These are phyloP conservation scores for Penicillium glabrum DNA, from an alignment of 2,329 filamentous ascomycete species.

Conservation along the genomic window DNA sequence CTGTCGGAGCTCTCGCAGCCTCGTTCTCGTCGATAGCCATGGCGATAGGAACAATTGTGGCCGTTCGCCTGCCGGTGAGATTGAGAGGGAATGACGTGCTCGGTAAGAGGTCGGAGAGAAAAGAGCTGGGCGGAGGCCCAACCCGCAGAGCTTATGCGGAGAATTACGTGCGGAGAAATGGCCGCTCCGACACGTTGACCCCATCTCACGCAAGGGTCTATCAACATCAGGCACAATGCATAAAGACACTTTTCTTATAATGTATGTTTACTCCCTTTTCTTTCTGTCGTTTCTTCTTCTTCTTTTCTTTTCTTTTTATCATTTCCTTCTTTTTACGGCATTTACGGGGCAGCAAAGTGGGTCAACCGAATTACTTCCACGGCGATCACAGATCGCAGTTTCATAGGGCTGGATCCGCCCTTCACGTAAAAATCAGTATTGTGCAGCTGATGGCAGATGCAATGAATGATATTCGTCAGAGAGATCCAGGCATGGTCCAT, in stretches of 20 bases:
- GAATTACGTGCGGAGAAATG: not conserved
- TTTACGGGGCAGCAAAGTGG: too few relatives aligned
- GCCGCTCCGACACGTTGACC: not conserved
- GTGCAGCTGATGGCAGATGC: too few relatives aligned
- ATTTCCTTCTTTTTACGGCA: too few relatives aligned
- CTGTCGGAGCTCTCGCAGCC: slow-evolving; percentile 16
- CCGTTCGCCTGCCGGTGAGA: not conserved
- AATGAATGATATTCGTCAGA: too few relatives aligned
- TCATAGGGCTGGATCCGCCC: too few relatives aligned
- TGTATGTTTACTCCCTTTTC: too few relatives aligned
- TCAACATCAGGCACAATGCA: not conserved
- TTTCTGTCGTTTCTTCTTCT: too few relatives aligned
- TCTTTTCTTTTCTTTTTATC: too few relatives aligned
- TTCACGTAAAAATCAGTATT: too few relatives aligned
- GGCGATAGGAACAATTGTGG: not conserved
- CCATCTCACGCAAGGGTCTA: not conserved
- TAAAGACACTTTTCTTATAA: not conserved
- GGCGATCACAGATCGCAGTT: too few relatives aligned
- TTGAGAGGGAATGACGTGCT: not conserved
- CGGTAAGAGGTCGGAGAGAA: not conserved
- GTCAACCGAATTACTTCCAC: too few relatives aligned
- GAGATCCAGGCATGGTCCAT: too few relatives aligned
- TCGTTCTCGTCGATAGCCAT: slow-evolving; percentile 10
- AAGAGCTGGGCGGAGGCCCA: not conserved
- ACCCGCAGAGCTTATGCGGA: not conserved